phyloP scores from a whole-genome alignment of 2,329 filamentous ascomycete species.

The Gnomoniopsis smithogilvyi region DNA sequence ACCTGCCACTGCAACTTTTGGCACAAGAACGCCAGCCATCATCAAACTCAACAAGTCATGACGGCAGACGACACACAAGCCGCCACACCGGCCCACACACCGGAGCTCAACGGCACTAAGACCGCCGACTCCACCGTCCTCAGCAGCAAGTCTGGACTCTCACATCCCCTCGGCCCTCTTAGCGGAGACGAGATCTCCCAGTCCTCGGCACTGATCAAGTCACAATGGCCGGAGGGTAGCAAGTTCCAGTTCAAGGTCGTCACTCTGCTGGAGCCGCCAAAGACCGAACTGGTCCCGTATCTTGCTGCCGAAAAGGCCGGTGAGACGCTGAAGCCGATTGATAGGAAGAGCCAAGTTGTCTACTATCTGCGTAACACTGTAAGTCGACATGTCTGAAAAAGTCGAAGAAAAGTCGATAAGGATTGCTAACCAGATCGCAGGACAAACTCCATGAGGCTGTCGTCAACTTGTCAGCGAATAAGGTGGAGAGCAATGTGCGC shows the following conservation, averaged over 20 bases:
- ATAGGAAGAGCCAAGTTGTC: constrained; percentile 50
- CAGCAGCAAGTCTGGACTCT: constrained; percentile 1
- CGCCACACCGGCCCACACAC: background rate
- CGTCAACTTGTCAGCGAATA: constrained; percentile 46
- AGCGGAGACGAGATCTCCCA: constrained; percentile 53
- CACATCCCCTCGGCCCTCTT: constrained; percentile 59
- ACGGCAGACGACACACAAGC: constrained; percentile 10
- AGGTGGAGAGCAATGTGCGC: constrained; percentile 55
- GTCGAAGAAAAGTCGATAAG: background rate
- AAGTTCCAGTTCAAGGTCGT: constrained; percentile 61
- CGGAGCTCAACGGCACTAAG: constrained; percentile 3
- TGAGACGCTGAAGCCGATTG: constrained; percentile 35
- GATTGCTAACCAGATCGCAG: constrained; percentile 28
- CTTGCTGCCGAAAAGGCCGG: constrained; percentile 45
- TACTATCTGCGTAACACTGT: constrained; percentile 61
- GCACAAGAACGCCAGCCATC: too few species aligned
- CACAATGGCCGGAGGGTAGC: constrained; percentile 52
- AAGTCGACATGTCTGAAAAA: constrained; percentile 25
- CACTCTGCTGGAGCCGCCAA: constrained; percentile 56
- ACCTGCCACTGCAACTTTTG: too few species aligned
- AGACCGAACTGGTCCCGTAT: constrained; percentile 48
- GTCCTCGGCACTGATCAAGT: constrained; percentile 45
- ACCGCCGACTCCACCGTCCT: background rate
- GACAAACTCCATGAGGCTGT: constrained; percentile 61
- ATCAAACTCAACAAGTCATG: too few species aligned